Evolutionary conservation across 2,329 filamentous ascomycete species (phyloP).

Genomic region (Beauveria asiatica): DNA sequence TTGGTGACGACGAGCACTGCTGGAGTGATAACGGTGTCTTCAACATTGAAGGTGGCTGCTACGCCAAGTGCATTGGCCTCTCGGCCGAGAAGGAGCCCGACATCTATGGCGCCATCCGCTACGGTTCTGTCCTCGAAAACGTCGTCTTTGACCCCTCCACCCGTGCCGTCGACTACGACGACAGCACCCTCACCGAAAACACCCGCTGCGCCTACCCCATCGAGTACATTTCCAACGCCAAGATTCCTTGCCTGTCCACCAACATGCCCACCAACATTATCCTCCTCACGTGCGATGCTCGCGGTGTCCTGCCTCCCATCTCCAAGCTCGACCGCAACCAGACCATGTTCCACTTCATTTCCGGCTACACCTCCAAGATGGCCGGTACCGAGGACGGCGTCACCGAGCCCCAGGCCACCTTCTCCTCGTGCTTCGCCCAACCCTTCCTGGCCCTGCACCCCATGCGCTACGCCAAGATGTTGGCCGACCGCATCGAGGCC

Average conservation of each 20-base stretch:
- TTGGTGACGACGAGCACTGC: constrained; percentile 99
- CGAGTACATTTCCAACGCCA: constrained; percentile 97
- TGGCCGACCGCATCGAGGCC: constrained; percentile 92
- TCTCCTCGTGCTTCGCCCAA: constrained; percentile 98
- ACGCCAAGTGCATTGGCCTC: constrained; percentile 96
- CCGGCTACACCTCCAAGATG: constrained; percentile 99
- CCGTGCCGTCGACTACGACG: constrained; percentile 90
- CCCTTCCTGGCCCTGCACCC: constrained; percentile 98
- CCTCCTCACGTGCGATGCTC: constrained; percentile 93
- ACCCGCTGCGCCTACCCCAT: constrained; percentile 98
- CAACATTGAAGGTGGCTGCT: constrained; percentile 99
- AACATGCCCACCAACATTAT: constrained; percentile 96
- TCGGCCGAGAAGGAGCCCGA: constrained; percentile 98
- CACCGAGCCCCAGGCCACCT: constrained; percentile 94
- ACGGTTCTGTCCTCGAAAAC: constrained; percentile 96
- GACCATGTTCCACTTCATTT: constrained; percentile 99
- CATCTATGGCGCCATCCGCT: constrained; percentile 92
- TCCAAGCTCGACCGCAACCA: constrained; percentile 91
- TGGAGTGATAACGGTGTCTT: constrained; percentile 95
- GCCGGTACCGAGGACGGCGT: constrained; percentile 96
- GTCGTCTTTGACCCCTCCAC: constrained; percentile 92
- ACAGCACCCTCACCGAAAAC: constrained; percentile 92
- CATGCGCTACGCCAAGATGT: constrained; percentile 98
- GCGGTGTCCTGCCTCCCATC: constrained; percentile 94
- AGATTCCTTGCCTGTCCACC: constrained; percentile 86